Evolutionary conservation across 495 filamentous ascomycete species (phyloP), one percentile per base, ranked within the genome.

Genomic region (Cladorrhinum samala): DNA sequence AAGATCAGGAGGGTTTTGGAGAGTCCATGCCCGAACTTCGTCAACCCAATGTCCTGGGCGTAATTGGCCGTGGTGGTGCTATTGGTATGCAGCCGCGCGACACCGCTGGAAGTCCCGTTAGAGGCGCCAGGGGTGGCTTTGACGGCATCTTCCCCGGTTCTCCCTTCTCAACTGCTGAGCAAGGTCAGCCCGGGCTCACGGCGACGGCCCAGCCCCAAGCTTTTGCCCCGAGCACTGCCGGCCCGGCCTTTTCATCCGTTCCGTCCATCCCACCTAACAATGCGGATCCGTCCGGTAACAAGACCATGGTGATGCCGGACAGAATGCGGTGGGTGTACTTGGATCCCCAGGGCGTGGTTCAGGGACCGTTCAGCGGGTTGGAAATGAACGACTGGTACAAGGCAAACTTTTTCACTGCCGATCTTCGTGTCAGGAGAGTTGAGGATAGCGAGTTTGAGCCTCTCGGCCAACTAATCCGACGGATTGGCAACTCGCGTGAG

Each of bases 321-420:
- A 80, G 95, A 17, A 98, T 98, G 87, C 81, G 91, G 58, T 98
- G 93, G 93, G 92, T 95, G 24, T 98, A 98, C 63, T 83, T 91
- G 25, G 93, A 98, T 67, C 93, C 94, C 3, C 86, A 92, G 66
- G 91, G 92, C 38, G 83, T 85, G 42, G 84, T 87, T 30, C 93
- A 97, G 68, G 93, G 93, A 1, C 93, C 93, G 3, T 98, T 90
- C 76, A 94, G 88, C 37, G 93, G 93, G 3, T 75, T 98, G 44
- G 93, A 97, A 68, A 98, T 98, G 93, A 91, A 98, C 62, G 93
- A 98, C 61, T 98, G 93, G 93, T 98, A 95, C 72, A 96, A 96
- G 70, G 94, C 89, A 43, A 90, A 91, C 41, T 98, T 96, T 74
- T 98, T 98, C 71, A 93, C 89, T 9, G 82, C 90, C 0, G 92